Evolutionary conservation across 106 monocot genomes (phyloP).

Genomic region (Cymbidium sinense): DNA sequence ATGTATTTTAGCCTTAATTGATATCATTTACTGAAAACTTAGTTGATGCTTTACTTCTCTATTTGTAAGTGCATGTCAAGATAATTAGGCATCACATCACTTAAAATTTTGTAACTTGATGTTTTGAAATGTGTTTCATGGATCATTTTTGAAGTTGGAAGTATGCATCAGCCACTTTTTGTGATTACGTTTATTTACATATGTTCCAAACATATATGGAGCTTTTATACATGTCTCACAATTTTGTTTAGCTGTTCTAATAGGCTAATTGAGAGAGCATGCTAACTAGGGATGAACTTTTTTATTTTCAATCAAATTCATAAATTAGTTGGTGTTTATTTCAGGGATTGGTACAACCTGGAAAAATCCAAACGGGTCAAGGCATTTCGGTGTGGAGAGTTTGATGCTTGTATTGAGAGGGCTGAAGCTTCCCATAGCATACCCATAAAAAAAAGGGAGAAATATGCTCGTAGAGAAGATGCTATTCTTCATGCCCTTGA

Average conservation of each 20-base stretch:
- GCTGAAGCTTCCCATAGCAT: constrained; percentile 76
- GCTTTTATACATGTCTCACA: background rate
- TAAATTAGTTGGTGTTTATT: constrained; percentile 9
- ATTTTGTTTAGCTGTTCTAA: background rate
- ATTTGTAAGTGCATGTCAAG: background rate
- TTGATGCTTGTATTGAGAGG: constrained; percentile 95
- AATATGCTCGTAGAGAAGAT: constrained; percentile 95
- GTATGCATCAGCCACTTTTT: background rate
- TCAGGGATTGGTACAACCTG: constrained; percentile 97
- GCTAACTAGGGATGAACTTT: background rate
- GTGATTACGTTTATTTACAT: background rate
- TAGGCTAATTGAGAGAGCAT: background rate
- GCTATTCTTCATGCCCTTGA: constrained; percentile 99
- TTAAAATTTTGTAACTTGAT: background rate
- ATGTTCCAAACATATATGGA: background rate
- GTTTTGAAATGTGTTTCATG: background rate
- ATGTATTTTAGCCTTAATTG: background rate
- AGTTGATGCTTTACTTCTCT: background rate
- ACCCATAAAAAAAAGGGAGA: constrained; percentile 91
- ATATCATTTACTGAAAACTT: background rate
- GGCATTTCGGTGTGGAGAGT: constrained; percentile 94
- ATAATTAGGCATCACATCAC: background rate
- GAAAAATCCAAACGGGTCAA: constrained; percentile 98
- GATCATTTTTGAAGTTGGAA: background rate
- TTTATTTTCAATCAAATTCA: background rate